Percentiles rank a stretch among this genome's conserved stretches.
phyloP scores from a whole-genome alignment of 306 rosid species.

The Alnus rubra region DNA sequence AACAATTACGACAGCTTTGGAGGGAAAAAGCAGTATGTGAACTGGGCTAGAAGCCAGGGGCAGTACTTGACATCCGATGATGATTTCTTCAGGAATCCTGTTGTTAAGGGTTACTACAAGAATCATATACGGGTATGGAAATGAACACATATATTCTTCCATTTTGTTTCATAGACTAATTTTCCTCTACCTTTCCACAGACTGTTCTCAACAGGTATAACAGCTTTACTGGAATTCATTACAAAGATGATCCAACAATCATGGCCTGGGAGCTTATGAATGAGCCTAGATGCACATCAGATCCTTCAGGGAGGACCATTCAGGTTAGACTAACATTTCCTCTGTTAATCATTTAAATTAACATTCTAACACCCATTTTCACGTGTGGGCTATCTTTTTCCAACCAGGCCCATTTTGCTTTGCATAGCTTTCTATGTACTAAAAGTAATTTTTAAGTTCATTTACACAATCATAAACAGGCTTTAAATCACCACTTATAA shows the following conservation, averaged over 20 bases:
- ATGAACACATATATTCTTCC: neutral
- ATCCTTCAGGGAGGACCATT: constrained; percentile 85
- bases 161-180: constrained; percentile 22
- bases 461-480: too few species aligned
- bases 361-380: too few species aligned
- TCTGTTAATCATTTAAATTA: too few species aligned
- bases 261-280: constrained; percentile 99
- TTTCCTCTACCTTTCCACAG: constrained; percentile 39
- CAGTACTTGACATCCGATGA: constrained; percentile 80
- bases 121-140: constrained; percentile 70
- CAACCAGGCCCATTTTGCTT: too few species aligned
- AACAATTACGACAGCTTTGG: constrained; percentile 90
- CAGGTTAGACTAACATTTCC: constrained; percentile 48
- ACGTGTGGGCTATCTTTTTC: too few species aligned
- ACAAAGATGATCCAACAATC: constrained; percentile 87
- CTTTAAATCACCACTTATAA: too few species aligned
- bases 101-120: constrained; percentile 73
- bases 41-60: constrained; percentile 85
- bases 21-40: constrained; percentile 93
- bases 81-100: constrained; percentile 76
- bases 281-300: constrained; percentile 92
- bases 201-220: constrained; percentile 72
- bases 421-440: too few species aligned
- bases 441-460: too few species aligned
- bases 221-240: constrained; percentile 63